Evolutionary conservation across 2,329 filamentous ascomycete species (phyloP), one percentile per base, ranked within the genome.

Genomic region (Plectosphaerella cucumerina): DNA sequence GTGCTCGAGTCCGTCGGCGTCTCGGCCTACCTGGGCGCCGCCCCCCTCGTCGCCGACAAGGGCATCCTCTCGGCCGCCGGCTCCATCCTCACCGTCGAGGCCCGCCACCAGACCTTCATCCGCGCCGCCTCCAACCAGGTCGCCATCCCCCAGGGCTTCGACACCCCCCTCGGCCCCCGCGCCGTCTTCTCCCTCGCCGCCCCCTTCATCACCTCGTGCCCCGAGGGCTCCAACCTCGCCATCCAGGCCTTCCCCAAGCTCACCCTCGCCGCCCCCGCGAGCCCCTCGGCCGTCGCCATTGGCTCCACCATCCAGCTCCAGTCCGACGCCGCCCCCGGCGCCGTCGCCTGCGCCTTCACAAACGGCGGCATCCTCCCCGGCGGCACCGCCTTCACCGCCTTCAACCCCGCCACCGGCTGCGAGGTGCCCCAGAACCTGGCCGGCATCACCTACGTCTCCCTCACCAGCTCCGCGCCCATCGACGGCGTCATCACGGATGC

Each of bases 161-260:
- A 90, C 65, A 84, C 83, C 1, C 76, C 87, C 1, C 81, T 91
- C 12, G 80, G 80, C 26, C 82, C 85, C 56, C 78, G 81, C 57
- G 81, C 83, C 56, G 82, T 90, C 66, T 90, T 89, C 75, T 86
- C 85, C 35, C 78, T 91, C 50, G 87, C 86, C 42, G 82, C 86
- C 1, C 80, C 80, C 43, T 90, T 90, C 75, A 90, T 91, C 73
- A 66, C 69, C 50, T 82, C 81, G 26, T 91, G 87, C 73, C 87
- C 87, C 15, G 68, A 77, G 23, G 84, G 81, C 58, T 81, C 80
- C 62, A 83, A 85, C 70, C 73, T 87, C 46, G 75, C 77, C 62
- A 74, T 89, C 64, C 78, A 75, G 52, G 72, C 84, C 56, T 80
- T 89, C 82, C 82, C 86, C 48, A 63, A 71, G 3, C 61, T 82